Percentiles rank a stretch among this genome's conserved stretches.
phyloP scores from a whole-genome alignment of 306 rosid genomes.

The Rosa rugosa region DNA sequence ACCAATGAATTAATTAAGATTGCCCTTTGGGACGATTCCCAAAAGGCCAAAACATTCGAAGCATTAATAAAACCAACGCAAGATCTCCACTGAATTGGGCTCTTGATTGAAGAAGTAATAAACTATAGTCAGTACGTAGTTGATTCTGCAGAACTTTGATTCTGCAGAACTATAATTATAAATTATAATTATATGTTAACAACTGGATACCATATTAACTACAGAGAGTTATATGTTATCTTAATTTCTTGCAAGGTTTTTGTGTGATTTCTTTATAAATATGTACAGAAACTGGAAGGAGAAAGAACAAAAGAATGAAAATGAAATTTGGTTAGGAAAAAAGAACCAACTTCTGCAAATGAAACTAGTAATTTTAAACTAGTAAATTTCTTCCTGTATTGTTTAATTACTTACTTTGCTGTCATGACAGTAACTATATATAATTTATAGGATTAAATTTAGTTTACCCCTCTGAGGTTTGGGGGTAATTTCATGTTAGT shows the following conservation, averaged over 20 bases:
- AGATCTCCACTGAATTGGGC: not conserved
- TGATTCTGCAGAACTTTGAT: too few relatives aligned
- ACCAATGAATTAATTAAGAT: not conserved
- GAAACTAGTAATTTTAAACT: not conserved
- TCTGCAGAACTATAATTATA: too few relatives aligned
- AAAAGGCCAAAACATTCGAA: conserved; percentile 6
- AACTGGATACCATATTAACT: not conserved
- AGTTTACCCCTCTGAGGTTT: too few relatives aligned
- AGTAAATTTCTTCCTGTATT: not conserved
- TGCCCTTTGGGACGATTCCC: conserved; percentile 10
- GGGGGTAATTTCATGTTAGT: too few relatives aligned
- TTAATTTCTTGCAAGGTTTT: not conserved
- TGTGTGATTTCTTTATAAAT: not conserved
- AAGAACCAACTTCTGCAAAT: not conserved
- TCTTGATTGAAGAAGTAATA: not conserved
- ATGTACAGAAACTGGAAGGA: not conserved
- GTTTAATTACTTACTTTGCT: not conserved
- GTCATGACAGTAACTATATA: not conserved
- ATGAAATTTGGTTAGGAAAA: not conserved
- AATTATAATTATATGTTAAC: not conserved
- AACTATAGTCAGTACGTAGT: not conserved
- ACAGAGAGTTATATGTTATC: not conserved
- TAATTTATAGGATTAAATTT: too few relatives aligned
- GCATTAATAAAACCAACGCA: not conserved
- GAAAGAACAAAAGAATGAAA: not conserved